phyloP scores from a whole-genome alignment of 2,329 filamentous ascomycete species.

The Penicillium brasilianum region DNA sequence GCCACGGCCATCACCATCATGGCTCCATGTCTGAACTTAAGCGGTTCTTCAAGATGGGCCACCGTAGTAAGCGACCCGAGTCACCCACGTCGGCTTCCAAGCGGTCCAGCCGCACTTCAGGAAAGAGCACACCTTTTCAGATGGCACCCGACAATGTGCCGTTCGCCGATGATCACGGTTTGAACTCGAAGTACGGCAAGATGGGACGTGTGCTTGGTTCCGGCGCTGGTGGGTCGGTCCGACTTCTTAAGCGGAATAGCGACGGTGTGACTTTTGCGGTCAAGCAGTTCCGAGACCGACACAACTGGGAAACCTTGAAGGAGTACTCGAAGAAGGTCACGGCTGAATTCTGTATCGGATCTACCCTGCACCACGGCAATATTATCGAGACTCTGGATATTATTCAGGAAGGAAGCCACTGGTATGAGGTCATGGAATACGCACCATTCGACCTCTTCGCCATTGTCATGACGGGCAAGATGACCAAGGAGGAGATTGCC shows the following conservation, averaged over 20 bases:
- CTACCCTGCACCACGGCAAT: slow-evolving; percentile 94
- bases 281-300: slow-evolving; percentile 91
- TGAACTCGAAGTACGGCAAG: slow-evolving; percentile 92
- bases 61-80: slow-evolving; percentile 67
- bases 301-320: slow-evolving; percentile 90
- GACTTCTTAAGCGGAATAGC: slow-evolving; percentile 89
- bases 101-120: slow-evolving; percentile 57
- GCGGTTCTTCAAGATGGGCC: slow-evolving; percentile 84
- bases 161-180: slow-evolving; percentile 90
- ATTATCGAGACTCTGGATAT: slow-evolving; percentile 98
- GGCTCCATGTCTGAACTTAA: slow-evolving; percentile 94
- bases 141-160: slow-evolving; percentile 63
- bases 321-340: slow-evolving; percentile 99
- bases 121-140: slow-evolving; percentile 62
- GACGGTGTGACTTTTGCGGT: slow-evolving; percentile 95
- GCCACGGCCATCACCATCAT: slow-evolving; percentile 57
- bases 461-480: slow-evolving; percentile 98
- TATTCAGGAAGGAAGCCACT: slow-evolving; percentile 88
- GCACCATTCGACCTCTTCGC: slow-evolving; percentile 95
- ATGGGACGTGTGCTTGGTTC: slow-evolving; percentile 92
- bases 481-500: slow-evolving; percentile 86
- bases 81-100: slow-evolving; percentile 68
- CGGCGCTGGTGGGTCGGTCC: slow-evolving; percentile 91
- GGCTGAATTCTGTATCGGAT: slow-evolving; percentile 97
- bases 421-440: slow-evolving; percentile 99